Evolutionary conservation across 352 stramenopile species (phyloP).

Genomic region (Pythium myriotylum): DNA sequence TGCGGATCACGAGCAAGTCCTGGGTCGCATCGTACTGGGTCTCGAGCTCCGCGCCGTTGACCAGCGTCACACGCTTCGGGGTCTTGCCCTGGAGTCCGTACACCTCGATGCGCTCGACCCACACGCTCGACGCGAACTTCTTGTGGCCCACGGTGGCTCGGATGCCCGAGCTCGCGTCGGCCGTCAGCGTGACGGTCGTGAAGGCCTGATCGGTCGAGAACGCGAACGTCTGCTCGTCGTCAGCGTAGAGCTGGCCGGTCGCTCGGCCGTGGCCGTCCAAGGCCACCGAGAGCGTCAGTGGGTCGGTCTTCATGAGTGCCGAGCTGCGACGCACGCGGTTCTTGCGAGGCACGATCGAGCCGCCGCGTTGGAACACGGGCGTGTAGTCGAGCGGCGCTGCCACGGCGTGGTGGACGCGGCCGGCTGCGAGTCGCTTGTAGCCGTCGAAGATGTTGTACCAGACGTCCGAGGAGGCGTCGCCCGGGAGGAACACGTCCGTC

Average conservation of each 20-base stretch:
- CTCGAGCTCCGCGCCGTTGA: constrained; percentile 34
- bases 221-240: constrained; percentile 94
- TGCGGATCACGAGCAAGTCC: constrained; percentile 83
- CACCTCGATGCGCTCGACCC: constrained; percentile 88
- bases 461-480: constrained; percentile 46
- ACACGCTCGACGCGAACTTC: constrained; percentile 53
- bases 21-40: constrained; percentile 66
- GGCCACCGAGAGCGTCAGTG: constrained; percentile 96
- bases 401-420: constrained; percentile 66
- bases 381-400: constrained; percentile 93
- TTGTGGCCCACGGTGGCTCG: constrained; percentile 32
- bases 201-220: constrained; percentile 53
- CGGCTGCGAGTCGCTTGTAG: constrained; percentile 58
- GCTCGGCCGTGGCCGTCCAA: constrained; percentile 86
- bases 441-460: constrained; percentile 93
- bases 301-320: constrained; percentile 95
- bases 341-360: constrained; percentile 95
- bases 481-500: constrained; percentile 92
- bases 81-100: constrained; percentile 55
- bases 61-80: constrained; percentile 49
- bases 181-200: constrained; percentile 49
- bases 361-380: constrained; percentile 96
- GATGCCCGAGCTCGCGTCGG: constrained; percentile 40
- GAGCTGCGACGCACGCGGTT: constrained; percentile 95
- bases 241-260: constrained; percentile 93